Base-by-base conservation (phyloP, 257 asterid genomes). In the Forsythia suspensa region DNA sequence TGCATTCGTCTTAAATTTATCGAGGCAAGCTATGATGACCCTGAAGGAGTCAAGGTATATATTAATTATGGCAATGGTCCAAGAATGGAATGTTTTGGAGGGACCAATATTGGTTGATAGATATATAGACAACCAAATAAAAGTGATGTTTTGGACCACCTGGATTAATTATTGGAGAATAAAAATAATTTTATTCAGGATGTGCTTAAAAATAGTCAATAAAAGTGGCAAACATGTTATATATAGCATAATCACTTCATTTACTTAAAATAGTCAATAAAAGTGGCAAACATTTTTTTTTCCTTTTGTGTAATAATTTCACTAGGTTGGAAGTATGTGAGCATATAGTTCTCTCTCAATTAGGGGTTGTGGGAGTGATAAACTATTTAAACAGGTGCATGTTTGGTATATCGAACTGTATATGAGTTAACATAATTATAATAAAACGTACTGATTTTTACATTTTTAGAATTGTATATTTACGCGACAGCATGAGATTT, bases 91-190 rank as follows among this genome's bases (percentile, higher is more conserved):
- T 63, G 5, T 63, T 63, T 63, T 63, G 29, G 24, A 63, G 16
- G 39, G 69, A 61, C 69, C 38, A 61, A 59, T 59, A 59, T 59
- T 20, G 12, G 36, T n/a, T 9, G 37, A 59, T 59, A 21, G 37
- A 6, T 3, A 61, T 20, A 61, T 8, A 21, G 13, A 61, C 68
- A 61, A 9, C 68, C 37, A 61, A 8, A 8, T 29, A 63, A 63
- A 63, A 63, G 15, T 63, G 69, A 63, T 63, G 69, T 63, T 63
- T 24, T 21, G 69, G 69, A 63, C 69, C 69, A 63, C 69, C 38
- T 21, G 39, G 69, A 9, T 24, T 20, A 24, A 21, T 21, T 63
- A 9, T 24, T 52, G 21, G 52, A 46, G 18, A 3, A 29, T 29
- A 29, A 29, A 29, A 29, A 1, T 29, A 29, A 29, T 29, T 43